Base-by-base conservation (phyloP, 148 eudicot species). In the Oxyria digyna region DNA sequence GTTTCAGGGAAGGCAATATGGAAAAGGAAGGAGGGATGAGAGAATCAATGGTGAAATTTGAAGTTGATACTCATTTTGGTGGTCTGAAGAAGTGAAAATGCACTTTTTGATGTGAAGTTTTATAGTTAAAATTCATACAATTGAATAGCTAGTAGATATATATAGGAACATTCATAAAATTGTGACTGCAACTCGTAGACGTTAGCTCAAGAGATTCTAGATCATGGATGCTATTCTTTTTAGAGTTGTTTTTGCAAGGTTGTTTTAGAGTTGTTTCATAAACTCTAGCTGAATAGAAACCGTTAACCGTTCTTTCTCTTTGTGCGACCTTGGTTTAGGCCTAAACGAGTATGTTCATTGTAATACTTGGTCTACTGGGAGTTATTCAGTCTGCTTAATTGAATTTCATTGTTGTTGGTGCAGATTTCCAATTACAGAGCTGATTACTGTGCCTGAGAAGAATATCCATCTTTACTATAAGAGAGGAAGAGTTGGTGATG, bases 261-360 rank as follows among this genome's bases (percentile, higher is more conserved):
- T n/a, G n/a, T n/a, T n/a, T n/a, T n/a, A n/a, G n/a, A n/a, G n/a
- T n/a, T n/a, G n/a, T n/a, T n/a, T n/a, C n/a, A n/a, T n/a, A n/a
- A n/a, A n/a, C n/a, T n/a, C n/a, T n/a, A n/a, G n/a, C n/a, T n/a
- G n/a, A n/a, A n/a, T n/a, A n/a, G n/a, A n/a, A n/a, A n/a, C n/a
- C n/a, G n/a, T n/a, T n/a, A 92, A 92, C 67, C 89, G 98, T 20
- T 87, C 81, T 10, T 89, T 92, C 45, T 72, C 84, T 40, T 68
- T 76, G 29, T 81, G 86, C 8, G 89, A 92, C 73, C 74, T 43
- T 27, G 89, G 91, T 20, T 77, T 75, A 49, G 76, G 71, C 55
- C 40, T 84, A 41, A 89, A 89, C 18, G 87, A 89, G 98, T 89
- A 83, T 31, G 21, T 15, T 0, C n/a, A n/a, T n/a, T n/a, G n/a